phyloP scores from a whole-genome alignment of 116 monocot genomes.

The Posidonia oceanica region DNA sequence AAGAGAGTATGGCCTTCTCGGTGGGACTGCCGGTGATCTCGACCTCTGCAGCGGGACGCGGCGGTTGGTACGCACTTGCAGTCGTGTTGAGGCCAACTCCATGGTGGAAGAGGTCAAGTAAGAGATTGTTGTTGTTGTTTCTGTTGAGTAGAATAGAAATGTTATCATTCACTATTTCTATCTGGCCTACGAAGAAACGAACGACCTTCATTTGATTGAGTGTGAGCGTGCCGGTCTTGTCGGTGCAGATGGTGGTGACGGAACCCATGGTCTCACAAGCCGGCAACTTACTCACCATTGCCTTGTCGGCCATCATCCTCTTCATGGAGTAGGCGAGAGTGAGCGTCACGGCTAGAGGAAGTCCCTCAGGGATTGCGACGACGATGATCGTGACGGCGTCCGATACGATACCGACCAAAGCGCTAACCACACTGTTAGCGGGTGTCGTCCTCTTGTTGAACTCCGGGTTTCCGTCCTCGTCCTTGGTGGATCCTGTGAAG shows the following conservation, averaged over 20 bases:
- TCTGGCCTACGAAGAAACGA: constrained; percentile 4
- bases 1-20: constrained; percentile 85
- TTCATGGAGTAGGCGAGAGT: constrained; percentile 26
- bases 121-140: no score
- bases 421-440: neutral
- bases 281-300: constrained; percentile 17
- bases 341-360: constrained; percentile 20
- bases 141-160: neutral
- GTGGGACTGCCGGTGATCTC: constrained; percentile 85
- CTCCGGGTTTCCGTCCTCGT: no score
- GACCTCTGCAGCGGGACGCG: constrained; percentile 2
- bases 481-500: no score
- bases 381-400: constrained; percentile 33
- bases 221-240: constrained; percentile 23
- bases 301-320: constrained; percentile 19
- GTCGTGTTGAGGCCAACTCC: constrained; percentile 39
- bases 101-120: no score
- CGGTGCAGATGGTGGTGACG: constrained; percentile 20
- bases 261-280: constrained; percentile 27
- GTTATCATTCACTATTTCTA: neutral
- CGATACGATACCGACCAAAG: constrained; percentile 8
- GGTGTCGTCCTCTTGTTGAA: no score
- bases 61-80: constrained; percentile 23
- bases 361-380: constrained; percentile 19
- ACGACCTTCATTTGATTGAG: constrained; percentile 9